Evolutionary conservation across 331 rosid genomes (phyloP), one percentile per base, ranked within the genome.

Genomic region (Malus hybrid): DNA sequence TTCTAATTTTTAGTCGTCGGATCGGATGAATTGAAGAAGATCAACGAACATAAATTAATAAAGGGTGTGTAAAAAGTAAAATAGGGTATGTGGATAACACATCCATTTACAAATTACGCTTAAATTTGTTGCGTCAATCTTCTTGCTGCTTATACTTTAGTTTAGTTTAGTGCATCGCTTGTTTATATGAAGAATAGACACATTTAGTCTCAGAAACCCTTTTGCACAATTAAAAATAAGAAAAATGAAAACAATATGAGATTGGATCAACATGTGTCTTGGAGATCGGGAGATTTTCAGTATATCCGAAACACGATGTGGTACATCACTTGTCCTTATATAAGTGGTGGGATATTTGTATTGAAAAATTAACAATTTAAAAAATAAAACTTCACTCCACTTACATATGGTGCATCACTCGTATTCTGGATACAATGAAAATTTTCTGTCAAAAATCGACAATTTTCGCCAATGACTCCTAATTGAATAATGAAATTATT

Each of bases 221-320:
- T 56, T 28, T 16, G 24, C 68, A 16, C 14, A 64, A 6, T 14
- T 62, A 13, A 6, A 62, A 62, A 39, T 39, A 24, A 5, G 3
- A 11, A 24, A 60, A 11, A 60, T 39, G 1, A 60, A 28, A 24
- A 31, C 22, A 3, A 16, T 8, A 28, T 31, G 68, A 31, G 22
- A 64, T 13, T 18, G 46, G 24, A 32, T 65, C 46, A 65, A 16
- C 44, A 11, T 4, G 24, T 7, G 24, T 7, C 22, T 64, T 32
- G 18, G 20, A 64, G 46, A 42, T 42, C 48, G 48, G 1, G 48
- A 3, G 5, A 42, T 42, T 42, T 42, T 42, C 14, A 42, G 1
- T 42, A 1, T 42, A 0, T 42, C 0, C 5, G 0, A 0, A 42
- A 42, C 13, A 42, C 48, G 14, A 1, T 0, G 5, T 42, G 5